Base-by-base conservation (phyloP, 805 yeast species). In the Candida khao-thaluensis region DNA sequence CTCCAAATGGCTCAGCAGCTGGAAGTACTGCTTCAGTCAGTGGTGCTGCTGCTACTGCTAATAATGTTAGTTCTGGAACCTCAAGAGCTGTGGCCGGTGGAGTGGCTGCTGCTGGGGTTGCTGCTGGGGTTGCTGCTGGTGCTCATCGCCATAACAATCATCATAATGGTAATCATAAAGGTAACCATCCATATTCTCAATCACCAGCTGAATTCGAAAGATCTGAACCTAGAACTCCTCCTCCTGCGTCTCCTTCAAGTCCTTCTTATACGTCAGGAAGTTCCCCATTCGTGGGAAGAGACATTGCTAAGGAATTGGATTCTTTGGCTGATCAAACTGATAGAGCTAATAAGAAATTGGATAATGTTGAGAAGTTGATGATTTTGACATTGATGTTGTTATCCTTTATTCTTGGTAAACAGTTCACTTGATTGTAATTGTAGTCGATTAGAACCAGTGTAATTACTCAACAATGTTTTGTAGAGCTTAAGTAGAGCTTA, bases 341-440 rank as follows among this genome's bases (percentile, higher is more conserved):
- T 41, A 57, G 62, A 33, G 60, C 72, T 51, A 56, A 64, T 34
- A 65, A 68, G 44, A 72, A 71, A 49, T 61, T 71, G 48, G 74
- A 73, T 46, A 59, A 74, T 21, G 65, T 63, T 49, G 64, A 56
- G 40, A 50, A 39, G 21, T 49, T 43, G 52, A 54, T 74, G 39
- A 80, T 82, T 21, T 50, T 48, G 57, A 72, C 49, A 47, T 77
- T 62, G 59, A 70, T 58, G 56, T 69, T 69, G 36, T 51, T 69
- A 49, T 62, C 73, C 70, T 58, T 86, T 80, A 52, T 66, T 76
- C 63, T 83, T 45, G 91, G 89, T 38, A 84, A 87, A 84, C 71
- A n/a, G n/a, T n/a, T n/a, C n/a, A n/a, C n/a, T n/a, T n/a, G n/a
- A n/a, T n/a, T n/a, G n/a, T n/a, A n/a, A n/a, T n/a, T n/a, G n/a